Conservation (phyloP, 352 stramenopile genomes). For the Pseudoperonospora humuli region DNA sequence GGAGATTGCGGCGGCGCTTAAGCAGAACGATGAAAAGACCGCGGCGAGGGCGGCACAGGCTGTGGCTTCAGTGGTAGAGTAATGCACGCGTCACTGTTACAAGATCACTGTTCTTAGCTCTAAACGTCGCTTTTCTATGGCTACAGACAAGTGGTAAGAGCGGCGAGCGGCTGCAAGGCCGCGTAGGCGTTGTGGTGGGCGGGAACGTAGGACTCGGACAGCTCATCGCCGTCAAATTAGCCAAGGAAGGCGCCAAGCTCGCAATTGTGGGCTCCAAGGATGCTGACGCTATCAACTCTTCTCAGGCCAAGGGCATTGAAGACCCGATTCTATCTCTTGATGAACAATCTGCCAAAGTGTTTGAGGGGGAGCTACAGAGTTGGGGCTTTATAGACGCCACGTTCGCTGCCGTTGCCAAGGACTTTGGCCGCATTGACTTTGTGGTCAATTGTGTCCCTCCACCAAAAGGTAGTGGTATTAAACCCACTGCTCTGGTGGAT, state of each 20-base stretch:
- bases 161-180: slow-evolving; percentile 44
- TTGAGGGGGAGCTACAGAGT: slow-evolving; percentile 39
- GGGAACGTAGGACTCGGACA: slow-evolving; percentile 52
- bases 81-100: too few relatives aligned
- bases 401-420: slow-evolving; percentile 32
- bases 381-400: slow-evolving; percentile 45
- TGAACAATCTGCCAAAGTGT: slow-evolving; percentile 26
- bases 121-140: too few relatives aligned
- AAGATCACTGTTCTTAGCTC: too few relatives aligned
- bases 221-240: slow-evolving; percentile 50
- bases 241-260: slow-evolving; percentile 55
- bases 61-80: slow-evolving; percentile 54
- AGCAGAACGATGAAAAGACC: slow-evolving; percentile 61
- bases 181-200: slow-evolving; percentile 54
- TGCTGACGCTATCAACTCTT: slow-evolving; percentile 2
- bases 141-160: slow-evolving; percentile 44
- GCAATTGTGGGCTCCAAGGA: slow-evolving; percentile 35
- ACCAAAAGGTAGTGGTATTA: slow-evolving; percentile 21
- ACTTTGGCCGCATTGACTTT: slow-evolving; percentile 60
- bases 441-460: slow-evolving; percentile 57
- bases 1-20: slow-evolving; percentile 58
- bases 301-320: slow-evolving; percentile 28
- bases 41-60: slow-evolving; percentile 37
- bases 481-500: slow-evolving; percentile 32
- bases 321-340: not conserved